A percentile compares a stretch with the other conserved stretches of the same genome.
Evolutionary conservation across 192 early-diverging fungal genomes (phyloP).

Genomic region (Coemansia umbellata): DNA sequence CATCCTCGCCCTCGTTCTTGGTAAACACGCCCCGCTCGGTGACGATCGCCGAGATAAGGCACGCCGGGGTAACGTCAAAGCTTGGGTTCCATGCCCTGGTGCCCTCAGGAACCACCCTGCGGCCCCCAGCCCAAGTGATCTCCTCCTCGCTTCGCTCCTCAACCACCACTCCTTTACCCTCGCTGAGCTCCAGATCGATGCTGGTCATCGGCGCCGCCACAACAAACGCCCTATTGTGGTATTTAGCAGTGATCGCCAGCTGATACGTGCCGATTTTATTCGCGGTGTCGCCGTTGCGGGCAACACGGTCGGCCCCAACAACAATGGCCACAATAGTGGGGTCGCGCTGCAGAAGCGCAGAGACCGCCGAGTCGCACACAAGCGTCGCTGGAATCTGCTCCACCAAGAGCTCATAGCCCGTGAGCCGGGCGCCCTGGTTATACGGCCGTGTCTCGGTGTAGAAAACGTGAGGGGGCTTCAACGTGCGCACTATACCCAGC

Average conservation of each 20-base stretch:
- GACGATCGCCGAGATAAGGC: conserved; percentile 83
- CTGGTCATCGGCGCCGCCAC: conserved; percentile 95
- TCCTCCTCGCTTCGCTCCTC: conserved; percentile 77
- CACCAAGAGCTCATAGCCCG: conserved; percentile 88
- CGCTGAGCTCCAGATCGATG: conserved; percentile 71
- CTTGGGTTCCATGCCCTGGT: conserved; percentile 95
- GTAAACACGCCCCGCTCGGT: conserved; percentile 84
- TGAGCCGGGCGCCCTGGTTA: conserved; percentile 94
- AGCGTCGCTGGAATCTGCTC: conserved; percentile 92
- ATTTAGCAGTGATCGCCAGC: conserved; percentile 84
- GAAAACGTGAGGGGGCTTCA: conserved; percentile 80
- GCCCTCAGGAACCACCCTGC: conserved; percentile 78
- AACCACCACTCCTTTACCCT: conserved; percentile 79
- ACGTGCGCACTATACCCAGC: conserved; percentile 83
- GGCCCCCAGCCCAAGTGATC: conserved; percentile 57
- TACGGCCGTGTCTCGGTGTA: conserved; percentile 98
- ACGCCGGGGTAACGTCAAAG: conserved; percentile 91
- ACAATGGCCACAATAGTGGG: conserved; percentile 74
- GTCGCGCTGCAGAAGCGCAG: conserved; percentile 66
- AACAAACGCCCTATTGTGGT: conserved; percentile 83
- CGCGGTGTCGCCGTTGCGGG: conserved; percentile 94
- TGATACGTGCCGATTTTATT: conserved; percentile 99
- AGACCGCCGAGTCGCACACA: conserved; percentile 89
- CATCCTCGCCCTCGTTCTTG: conserved; percentile 46
- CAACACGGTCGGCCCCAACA: conserved; percentile 95